Evolutionary conservation across 176 grass and related monocot species (phyloP).

Genomic region (Chrysopogon serrulatus): DNA sequence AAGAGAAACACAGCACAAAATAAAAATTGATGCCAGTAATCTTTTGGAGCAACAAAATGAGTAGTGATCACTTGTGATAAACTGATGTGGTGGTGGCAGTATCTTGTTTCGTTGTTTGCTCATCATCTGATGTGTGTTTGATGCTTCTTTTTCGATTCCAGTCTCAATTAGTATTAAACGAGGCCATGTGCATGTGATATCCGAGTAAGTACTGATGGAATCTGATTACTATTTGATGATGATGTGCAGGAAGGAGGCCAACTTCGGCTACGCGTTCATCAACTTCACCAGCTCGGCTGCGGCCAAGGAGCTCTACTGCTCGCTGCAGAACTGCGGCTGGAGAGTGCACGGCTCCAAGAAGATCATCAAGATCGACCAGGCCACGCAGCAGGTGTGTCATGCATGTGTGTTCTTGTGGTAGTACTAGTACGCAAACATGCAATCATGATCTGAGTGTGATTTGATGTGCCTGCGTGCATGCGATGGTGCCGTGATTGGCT

Average conservation of each 20-base stretch:
- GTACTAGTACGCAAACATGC: background rate
- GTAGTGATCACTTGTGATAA: background rate
- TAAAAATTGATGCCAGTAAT: background rate
- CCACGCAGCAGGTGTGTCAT: constrained; percentile 42
- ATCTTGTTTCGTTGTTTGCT: background rate
- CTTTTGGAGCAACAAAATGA: background rate
- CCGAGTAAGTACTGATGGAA: too few relatives aligned
- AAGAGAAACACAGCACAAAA: background rate
- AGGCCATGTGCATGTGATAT: too few relatives aligned
- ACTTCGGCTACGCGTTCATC: constrained; percentile 67
- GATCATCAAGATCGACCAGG: constrained; percentile 33
- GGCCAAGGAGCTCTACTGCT: background rate
- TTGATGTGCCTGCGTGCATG: background rate
- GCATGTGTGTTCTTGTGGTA: accelerated
- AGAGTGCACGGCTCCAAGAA: constrained; percentile 32
- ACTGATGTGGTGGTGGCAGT: background rate
- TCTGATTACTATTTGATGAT: too few relatives aligned
- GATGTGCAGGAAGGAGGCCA: constrained; percentile 13
- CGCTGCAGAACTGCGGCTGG: constrained; percentile 40
- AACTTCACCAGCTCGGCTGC: constrained; percentile 62
- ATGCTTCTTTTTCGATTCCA: too few relatives aligned
- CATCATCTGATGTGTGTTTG: background rate
- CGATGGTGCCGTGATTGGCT: background rate
- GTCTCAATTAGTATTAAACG: too few relatives aligned
- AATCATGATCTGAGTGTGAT: background rate